These are phyloP conservation scores for Diaporthe vaccinii DNA, from an alignment of 2,329 filamentous ascomycete genomes.

Conservation along the genomic window DNA sequence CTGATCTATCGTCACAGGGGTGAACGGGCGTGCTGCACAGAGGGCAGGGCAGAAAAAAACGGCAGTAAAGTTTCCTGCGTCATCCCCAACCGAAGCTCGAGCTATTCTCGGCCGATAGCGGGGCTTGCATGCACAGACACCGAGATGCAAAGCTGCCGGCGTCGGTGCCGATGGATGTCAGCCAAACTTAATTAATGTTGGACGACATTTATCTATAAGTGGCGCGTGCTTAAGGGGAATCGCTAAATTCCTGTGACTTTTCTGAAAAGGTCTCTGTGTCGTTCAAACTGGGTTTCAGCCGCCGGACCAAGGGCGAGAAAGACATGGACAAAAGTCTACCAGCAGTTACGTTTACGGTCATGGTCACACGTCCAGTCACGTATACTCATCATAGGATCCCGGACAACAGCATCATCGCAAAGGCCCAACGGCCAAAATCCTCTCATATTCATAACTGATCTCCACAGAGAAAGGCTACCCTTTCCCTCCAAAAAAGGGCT, in stretches of 20 bases:
- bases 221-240: not conserved
- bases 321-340: not conserved
- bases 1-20: not conserved
- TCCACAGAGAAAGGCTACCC: not conserved
- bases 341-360: not conserved
- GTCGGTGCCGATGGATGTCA: not conserved
- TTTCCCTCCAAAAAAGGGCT: not conserved
- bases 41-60: not conserved
- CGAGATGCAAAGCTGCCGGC: not conserved
- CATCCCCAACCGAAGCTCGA: not conserved
- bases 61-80: not conserved
- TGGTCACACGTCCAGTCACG: not conserved
- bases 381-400: not conserved
- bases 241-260: not conserved
- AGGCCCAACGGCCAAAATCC: not conserved
- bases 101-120: conserved; percentile 10
- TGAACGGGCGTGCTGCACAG: too few relatives aligned
- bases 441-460: not conserved
- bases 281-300: too few relatives aligned
- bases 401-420: not conserved
- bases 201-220: too few relatives aligned
- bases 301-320: not conserved
- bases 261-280: not conserved
- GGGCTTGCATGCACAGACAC: not conserved
- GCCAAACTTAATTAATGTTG: not conserved